Evolutionary conservation across 2,329 filamentous ascomycete genomes (phyloP).

Genomic region (Beauveria pseudobassiana): DNA sequence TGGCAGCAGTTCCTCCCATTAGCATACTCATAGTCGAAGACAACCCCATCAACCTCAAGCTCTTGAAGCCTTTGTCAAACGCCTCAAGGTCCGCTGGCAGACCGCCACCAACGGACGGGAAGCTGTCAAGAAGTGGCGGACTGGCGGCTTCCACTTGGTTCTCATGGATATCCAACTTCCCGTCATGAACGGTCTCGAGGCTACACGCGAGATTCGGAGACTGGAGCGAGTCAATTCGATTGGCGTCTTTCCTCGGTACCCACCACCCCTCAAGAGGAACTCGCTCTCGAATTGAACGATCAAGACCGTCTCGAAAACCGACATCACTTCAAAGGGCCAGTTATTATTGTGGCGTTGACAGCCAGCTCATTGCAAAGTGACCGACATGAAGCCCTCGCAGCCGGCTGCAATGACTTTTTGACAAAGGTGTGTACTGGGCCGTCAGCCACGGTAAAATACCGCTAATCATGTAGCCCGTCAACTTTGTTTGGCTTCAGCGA

Average conservation of each 20-base stretch:
- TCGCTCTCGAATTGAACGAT: constrained; percentile 42
- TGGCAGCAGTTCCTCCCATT: constrained; percentile 84
- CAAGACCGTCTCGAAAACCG: constrained; percentile 63
- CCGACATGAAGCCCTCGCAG: constrained; percentile 86
- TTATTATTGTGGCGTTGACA: constrained; percentile 95
- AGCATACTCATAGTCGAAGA: constrained; percentile 97
- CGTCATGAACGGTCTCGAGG: constrained; percentile 91
- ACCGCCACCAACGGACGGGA: constrained; percentile 95
- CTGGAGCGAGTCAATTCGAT: constrained; percentile 88
- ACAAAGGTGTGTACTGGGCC: constrained; percentile 67
- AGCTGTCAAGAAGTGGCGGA: constrained; percentile 87
- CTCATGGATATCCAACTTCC: constrained; percentile 98
- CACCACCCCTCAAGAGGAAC: constrained; percentile 42
- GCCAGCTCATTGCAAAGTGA: constrained; percentile 93
- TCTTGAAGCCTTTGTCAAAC: constrained; percentile 92
- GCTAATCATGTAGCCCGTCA: constrained; percentile 64
- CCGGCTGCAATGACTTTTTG: constrained; percentile 95
- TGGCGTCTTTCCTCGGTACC: constrained; percentile 70
- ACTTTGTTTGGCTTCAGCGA: constrained; percentile 92
- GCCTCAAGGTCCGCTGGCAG: constrained; percentile 91
- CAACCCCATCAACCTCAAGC: constrained; percentile 93
- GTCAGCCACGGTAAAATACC: neutral
- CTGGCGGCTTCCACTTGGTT: constrained; percentile 89
- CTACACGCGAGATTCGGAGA: constrained; percentile 87
- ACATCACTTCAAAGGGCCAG: constrained; percentile 83